Conservation (phyloP, 306 rosid species). For the Acacia crassicarpa region DNA sequence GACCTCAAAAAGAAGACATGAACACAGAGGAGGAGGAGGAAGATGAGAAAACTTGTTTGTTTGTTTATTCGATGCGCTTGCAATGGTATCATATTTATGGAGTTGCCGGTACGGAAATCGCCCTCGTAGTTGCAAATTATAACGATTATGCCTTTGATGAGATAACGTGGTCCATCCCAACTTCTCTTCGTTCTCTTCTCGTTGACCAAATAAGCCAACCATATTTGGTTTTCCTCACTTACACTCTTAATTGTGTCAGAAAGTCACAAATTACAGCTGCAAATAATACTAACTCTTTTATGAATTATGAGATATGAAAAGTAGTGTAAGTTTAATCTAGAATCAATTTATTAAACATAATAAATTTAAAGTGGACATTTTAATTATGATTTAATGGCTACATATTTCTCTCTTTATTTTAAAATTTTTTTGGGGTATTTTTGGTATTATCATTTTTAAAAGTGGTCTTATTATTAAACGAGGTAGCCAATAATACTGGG, state of each 20-base stretch:
- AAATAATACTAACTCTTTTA: background rate
- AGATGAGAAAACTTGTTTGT: background rate
- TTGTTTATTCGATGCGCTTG: background rate
- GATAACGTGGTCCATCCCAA: slow-evolving; percentile 25
- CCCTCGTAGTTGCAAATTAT: slow-evolving; percentile 39
- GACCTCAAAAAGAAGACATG: slow-evolving; percentile 6
- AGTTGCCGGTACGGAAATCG: slow-evolving; percentile 9
- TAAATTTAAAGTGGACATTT: background rate
- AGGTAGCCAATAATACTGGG: background rate
- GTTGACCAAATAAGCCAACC: slow-evolving; percentile 34
- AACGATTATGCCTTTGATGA: slow-evolving; percentile 37
- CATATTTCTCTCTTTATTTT: too few relatives aligned
- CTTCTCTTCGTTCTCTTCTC: slow-evolving; percentile 17
- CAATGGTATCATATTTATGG: slow-evolving; percentile 41
- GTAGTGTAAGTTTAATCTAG: background rate
- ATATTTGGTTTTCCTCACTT: background rate
- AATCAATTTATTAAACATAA: background rate
- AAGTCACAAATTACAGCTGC: background rate
- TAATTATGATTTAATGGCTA: too few relatives aligned
- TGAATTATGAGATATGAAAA: background rate
- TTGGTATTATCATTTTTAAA: too few relatives aligned
- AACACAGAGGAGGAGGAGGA: background rate
- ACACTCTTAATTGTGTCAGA: slow-evolving; percentile 1
- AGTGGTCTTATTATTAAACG: too few relatives aligned
- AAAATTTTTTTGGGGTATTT: too few relatives aligned